Percentiles rank a stretch among this genome's conserved stretches.
phyloP scores from a whole-genome alignment of 345 rosid species.

The Punica granatum region DNA sequence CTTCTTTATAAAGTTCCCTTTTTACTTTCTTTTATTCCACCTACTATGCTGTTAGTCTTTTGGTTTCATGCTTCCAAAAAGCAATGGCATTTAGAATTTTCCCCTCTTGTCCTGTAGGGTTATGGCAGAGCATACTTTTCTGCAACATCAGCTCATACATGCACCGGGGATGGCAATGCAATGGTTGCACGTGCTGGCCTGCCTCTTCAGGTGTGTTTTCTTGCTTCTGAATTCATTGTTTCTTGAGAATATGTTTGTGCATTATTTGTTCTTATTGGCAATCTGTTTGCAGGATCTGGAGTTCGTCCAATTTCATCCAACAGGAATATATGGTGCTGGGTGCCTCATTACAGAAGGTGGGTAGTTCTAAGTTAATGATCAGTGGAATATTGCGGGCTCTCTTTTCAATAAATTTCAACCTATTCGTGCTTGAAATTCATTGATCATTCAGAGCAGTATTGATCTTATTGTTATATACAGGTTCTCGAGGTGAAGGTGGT shows the following conservation, averaged over 20 bases:
- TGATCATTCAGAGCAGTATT: background rate
- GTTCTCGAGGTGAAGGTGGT: conserved; percentile 99
- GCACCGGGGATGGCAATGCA: conserved; percentile 98
- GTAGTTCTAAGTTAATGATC: background rate
- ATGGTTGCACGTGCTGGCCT: conserved; percentile 97
- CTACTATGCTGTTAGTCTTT: background rate
- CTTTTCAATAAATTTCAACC: no score
- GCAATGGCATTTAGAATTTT: conserved; percentile 6
- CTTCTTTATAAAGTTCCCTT: background rate
- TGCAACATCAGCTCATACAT: conserved; percentile 98
- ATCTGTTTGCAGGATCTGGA: conserved; percentile 70
- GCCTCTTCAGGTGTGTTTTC: conserved; percentile 64
- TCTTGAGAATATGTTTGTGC: conserved; percentile 1
- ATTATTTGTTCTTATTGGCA: conserved; percentile 6
- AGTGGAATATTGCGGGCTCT: background rate
- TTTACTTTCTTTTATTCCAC: background rate
- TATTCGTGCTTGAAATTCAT: no score
- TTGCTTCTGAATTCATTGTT: conserved; percentile 6
- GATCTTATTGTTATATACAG: conserved; percentile 28
- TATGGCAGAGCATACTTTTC: conserved; percentile 96
- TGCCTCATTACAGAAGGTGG: conserved; percentile 97
- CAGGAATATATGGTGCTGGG: conserved; percentile 96
- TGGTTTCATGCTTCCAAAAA: background rate
- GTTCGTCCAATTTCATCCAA: conserved; percentile 98
- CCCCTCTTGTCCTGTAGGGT: conserved; percentile 47